Conservation (phyloP, 192 early-diverging fungal genomes). For the Coemansia sp. region DNA sequence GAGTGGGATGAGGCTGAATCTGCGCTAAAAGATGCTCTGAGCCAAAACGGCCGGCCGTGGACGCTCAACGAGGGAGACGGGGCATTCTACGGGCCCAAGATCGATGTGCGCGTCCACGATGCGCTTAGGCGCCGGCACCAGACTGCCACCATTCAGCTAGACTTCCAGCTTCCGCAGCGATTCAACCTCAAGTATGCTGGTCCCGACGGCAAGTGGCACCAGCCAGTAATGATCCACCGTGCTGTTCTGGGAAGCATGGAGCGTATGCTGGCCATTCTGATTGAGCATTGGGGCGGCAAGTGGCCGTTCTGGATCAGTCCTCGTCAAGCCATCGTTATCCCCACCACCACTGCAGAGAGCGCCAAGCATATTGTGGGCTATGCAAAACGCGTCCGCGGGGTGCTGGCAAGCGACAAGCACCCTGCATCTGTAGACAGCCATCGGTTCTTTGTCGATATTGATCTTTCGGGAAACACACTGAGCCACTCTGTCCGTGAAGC, state of each 20-base stretch:
- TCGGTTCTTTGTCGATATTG: conserved; percentile 78
- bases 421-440: conserved; percentile 55
- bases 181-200: conserved; percentile 77
- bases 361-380: conserved; percentile 60
- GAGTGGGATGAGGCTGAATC: conserved; percentile 83
- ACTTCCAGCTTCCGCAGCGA: conserved; percentile 88
- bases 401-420: conserved; percentile 35
- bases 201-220: conserved; percentile 60
- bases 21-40: conserved; percentile 68
- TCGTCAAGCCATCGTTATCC: conserved; percentile 83
- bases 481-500: conserved; percentile 78
- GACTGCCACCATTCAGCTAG: conserved; percentile 92
- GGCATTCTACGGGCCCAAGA: conserved; percentile 97
- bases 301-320: conserved; percentile 97
- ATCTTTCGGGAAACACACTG: conserved; percentile 62
- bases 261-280: conserved; percentile 93
- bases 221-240: conserved; percentile 92
- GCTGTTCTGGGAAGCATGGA: conserved; percentile 89
- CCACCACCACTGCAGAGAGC: conserved; percentile 51
- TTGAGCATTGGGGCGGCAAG: conserved; percentile 84
- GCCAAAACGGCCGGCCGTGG: conserved; percentile 61
- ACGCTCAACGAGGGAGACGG: conserved; percentile 81
- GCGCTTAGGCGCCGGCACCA: conserved; percentile 81
- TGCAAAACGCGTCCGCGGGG: conserved; percentile 57
- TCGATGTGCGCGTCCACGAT: conserved; percentile 85